These are phyloP conservation scores for Fagopyrum esculentum DNA, from an alignment of 148 eudicot genomes.

Conservation along the genomic window DNA sequence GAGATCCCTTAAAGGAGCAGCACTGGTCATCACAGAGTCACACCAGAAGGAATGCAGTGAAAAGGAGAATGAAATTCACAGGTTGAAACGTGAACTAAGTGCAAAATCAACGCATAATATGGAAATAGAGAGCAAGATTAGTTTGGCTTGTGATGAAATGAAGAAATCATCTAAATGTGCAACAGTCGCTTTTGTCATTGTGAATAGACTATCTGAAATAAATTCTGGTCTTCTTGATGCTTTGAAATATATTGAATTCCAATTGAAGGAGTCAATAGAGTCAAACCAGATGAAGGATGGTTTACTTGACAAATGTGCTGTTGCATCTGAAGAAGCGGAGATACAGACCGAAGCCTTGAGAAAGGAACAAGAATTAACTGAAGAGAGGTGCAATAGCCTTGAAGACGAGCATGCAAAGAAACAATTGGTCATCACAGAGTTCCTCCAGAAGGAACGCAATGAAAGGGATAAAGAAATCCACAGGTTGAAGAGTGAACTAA, in stretches of 20 bases:
- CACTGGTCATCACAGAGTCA: constrained; percentile 61
- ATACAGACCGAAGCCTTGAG: constrained; percentile 30
- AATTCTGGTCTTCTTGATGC: constrained; percentile 31
- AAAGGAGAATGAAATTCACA: constrained; percentile 49
- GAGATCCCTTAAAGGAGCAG: constrained; percentile 84
- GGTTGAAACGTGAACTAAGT: constrained; percentile 39
- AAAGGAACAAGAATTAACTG: constrained; percentile 23
- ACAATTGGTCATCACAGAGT: constrained; percentile 67
- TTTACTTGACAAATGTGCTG: constrained; percentile 27
- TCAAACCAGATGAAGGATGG: constrained; percentile 28
- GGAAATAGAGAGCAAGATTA: constrained; percentile 35
- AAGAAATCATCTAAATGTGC: constrained; percentile 43
- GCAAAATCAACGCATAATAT: constrained; percentile 23
- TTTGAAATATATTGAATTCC: constrained; percentile 28
- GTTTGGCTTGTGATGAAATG: constrained; percentile 31
- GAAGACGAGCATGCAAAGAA: constrained; percentile 41
- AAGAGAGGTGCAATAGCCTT: constrained; percentile 25
- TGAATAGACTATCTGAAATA: constrained; percentile 53
- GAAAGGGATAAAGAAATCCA: constrained; percentile 56
- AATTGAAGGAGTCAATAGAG: constrained; percentile 27
- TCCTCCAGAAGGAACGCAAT: constrained; percentile 60
- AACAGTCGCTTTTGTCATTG: constrained; percentile 59
- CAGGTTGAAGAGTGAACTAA: constrained; percentile 39
- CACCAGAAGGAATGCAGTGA: constrained; percentile 63
- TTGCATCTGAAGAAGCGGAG: constrained; percentile 30